Base-by-base conservation (phyloP, 2,329 filamentous ascomycete species). In the Verticillium alfalfae region DNA sequence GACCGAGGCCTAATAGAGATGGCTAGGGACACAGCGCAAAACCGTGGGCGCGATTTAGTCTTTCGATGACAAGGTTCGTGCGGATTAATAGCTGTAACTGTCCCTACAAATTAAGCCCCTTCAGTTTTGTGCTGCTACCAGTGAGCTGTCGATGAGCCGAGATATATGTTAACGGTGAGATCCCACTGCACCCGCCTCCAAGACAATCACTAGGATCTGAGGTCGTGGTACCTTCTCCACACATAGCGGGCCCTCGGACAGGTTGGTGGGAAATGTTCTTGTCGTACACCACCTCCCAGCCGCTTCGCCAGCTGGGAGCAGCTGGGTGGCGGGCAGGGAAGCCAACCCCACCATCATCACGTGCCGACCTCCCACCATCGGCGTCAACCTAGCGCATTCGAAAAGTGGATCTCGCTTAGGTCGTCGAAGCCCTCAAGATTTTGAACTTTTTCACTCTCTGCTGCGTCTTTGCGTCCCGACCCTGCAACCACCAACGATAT, bases 401-500 rank as follows among this genome's bases (percentile, higher is more conserved):
- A 52, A 52, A 52, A 52, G 45, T 26, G 45, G 45, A 26, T 26
- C 45, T 52, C 45, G 45, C 45, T 52, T 52, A 52, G 45, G 45
- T 52, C 45, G 45, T 52, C 45, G 45, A 52, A 52, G 45, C 45
- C 22, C 60, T 49, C 54, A 59, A 39, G 26, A 58, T 61, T 62
- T 65, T 52, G 49, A 36, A 52, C 57, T 57, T 61, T 52, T 34
- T 34, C 38, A 34, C 39, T 41, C 58, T 38, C 49, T 57, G 37
- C 57, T 16, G 62, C 57, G 61, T 56, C 58, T 60, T 55, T 36
- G 59, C 58, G 61, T 52, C 49, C 60, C 58, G 61, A 64, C 60
- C 58, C 58, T 58, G 60, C 62, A 61, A 60, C 64, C 62, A 65
- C 59, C 61, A 45, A 63, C 63, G 61, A 64, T 63, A 65, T 52